A percentile compares a stretch with the other conserved stretches of the same genome.
Evolutionary conservation across 192 early-diverging fungal species (phyloP).

Genomic region (Coemansia sp.): DNA sequence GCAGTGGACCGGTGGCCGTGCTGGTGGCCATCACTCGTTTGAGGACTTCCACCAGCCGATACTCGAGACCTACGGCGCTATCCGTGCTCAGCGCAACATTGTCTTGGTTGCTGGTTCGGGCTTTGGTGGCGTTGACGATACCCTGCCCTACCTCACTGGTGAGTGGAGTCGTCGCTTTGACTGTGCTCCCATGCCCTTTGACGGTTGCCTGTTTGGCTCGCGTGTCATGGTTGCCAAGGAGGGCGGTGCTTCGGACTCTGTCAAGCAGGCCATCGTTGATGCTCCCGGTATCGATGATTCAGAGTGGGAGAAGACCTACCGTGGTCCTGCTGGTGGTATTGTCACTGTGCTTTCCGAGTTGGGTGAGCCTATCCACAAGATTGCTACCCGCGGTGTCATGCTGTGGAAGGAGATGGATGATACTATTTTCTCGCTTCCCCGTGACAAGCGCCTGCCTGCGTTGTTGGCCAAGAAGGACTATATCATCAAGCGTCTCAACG

Average conservation of each 20-base stretch:
- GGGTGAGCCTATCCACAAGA: constrained; percentile 96
- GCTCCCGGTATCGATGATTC: constrained; percentile 81
- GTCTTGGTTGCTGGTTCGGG: constrained; percentile 88
- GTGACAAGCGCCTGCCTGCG: constrained; percentile 80
- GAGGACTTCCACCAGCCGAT: constrained; percentile 89
- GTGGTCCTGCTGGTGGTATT: constrained; percentile 81
- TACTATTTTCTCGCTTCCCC: constrained; percentile 78
- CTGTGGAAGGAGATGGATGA: constrained; percentile 96
- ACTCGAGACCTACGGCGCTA: constrained; percentile 76
- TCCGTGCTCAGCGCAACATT: constrained; percentile 80
- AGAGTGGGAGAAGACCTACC: constrained; percentile 93
- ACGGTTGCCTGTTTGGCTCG: constrained; percentile 88
- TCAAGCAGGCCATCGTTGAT: constrained; percentile 85
- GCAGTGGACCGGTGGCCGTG: constrained; percentile 93
- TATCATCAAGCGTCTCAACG: constrained; percentile 84
- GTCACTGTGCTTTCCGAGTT: constrained; percentile 92
- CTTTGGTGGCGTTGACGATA: constrained; percentile 84
- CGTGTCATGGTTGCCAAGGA: constrained; percentile 95
- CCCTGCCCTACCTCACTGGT: constrained; percentile 88
- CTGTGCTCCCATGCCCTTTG: constrained; percentile 90
- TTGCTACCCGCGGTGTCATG: constrained; percentile 87
- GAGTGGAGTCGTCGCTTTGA: constrained; percentile 83
- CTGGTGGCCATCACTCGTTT: constrained; percentile 89
- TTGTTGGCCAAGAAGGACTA: constrained; percentile 87
- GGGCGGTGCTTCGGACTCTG: constrained; percentile 67